These are phyloP conservation scores for Ogataea methylovora DNA, from an alignment of 805 yeast genomes.

Conservation along the genomic window DNA sequence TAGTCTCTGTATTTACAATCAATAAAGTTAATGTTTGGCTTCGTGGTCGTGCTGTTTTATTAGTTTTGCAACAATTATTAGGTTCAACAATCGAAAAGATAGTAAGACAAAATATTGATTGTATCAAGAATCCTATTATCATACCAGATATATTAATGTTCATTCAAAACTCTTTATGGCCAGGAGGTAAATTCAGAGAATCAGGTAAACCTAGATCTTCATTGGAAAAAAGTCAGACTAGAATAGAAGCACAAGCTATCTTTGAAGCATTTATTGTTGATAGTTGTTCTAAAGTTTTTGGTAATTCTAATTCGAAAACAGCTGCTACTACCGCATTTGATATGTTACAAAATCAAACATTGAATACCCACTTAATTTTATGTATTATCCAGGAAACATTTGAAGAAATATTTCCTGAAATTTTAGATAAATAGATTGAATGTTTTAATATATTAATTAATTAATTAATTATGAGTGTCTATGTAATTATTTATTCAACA, in stretches of 20 bases:
- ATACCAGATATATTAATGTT: constrained; percentile 31
- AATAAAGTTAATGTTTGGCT: constrained; percentile 62
- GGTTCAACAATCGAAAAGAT: constrained; percentile 80
- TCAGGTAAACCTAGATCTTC: constrained; percentile 36
- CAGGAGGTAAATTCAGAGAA: constrained; percentile 42
- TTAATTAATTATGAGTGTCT: too few relatives aligned
- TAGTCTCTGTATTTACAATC: constrained; percentile 62
- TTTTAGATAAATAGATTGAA: constrained; percentile 4
- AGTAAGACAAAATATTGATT: constrained; percentile 37
- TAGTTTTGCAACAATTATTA: constrained; percentile 74
- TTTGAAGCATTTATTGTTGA: constrained; percentile 55
- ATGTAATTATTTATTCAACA: too few relatives aligned
- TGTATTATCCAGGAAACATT: constrained; percentile 52
- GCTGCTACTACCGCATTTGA: constrained; percentile 58
- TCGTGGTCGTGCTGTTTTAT: constrained; percentile 75
- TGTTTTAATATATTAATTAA: too few relatives aligned
- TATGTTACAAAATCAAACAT: constrained; percentile 64
- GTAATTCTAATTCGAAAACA: constrained; percentile 49
- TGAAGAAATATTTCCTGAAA: constrained; percentile 36
- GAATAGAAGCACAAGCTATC: constrained; percentile 49
- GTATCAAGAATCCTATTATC: constrained; percentile 34
- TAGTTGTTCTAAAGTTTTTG: constrained; percentile 66
- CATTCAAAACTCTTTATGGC: constrained; percentile 35
- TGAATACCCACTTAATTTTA: constrained; percentile 59
- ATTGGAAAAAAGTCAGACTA: constrained; percentile 43